Evolutionary conservation across 441 rosid species (phyloP), one percentile per base, ranked within the genome.

Genomic region (Manihot esculenta): DNA sequence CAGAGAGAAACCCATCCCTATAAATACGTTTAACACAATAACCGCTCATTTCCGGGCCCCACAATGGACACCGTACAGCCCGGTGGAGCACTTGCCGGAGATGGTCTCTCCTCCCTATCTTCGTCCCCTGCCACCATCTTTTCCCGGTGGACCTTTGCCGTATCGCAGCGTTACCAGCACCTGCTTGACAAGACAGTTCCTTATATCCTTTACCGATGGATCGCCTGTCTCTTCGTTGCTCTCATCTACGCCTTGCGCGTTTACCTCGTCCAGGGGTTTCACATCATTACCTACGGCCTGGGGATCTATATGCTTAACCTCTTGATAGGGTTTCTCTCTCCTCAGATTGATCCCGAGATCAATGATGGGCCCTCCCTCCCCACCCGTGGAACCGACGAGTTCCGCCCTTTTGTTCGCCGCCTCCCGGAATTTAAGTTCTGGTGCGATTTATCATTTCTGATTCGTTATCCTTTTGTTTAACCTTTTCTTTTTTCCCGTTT

Each of bases 351-450:
- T 71, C 97, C 93, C 1, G 94, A 89, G 82, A 69, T 80, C 35
- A 75, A 74, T 23, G 86, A 84, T 15, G 91, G 88, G 0, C 90
- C 93, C 2, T 27, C 84, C 3, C 89, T 93, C 27, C 97, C 98
- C 17, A 91, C 94, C 30, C 84, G 91, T 5, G 77, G 89, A 81
- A 88, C 97, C 66, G 98, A 93, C 59, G 92, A 93, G 87, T 91
- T 91, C 77, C 82, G 97, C 5, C 97, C 93, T 9, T 92, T 92
- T 50, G 90, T 88, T 62, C 96, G 96, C 45, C 94, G 96, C 55
- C 84, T 93, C 20, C 93, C 94, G 0, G 96, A 93, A 78, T 88
- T 93, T 80, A 91, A 89, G 78, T 86, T 88, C 89, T 93, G 98
- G 97, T 93, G 74, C 57, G 78, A 33, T 47, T 50, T 27, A 26